These are phyloP conservation scores for Xeromyces bisporus DNA, from an alignment of 495 filamentous ascomycete species.

Conservation along the genomic window DNA sequence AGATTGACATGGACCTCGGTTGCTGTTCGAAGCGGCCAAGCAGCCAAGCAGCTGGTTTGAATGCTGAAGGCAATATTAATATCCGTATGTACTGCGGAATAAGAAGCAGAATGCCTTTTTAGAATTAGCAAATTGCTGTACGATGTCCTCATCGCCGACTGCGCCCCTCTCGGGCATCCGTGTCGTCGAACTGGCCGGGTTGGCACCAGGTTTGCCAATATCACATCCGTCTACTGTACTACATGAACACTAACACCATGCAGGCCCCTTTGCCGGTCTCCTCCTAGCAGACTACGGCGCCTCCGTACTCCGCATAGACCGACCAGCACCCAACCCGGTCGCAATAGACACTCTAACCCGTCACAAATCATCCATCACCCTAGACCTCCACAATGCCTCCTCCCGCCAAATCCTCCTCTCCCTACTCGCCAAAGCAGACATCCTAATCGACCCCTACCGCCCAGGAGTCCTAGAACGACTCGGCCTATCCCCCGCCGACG, in stretches of 20 bases:
- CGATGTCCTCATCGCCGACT: background rate
- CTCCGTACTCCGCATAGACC: conserved; percentile 74
- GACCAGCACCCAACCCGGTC: conserved; percentile 30
- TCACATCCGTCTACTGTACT: background rate
- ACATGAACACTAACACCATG: conserved; percentile 3
- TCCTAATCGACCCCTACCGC: conserved; percentile 85
- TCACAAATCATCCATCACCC: conserved; percentile 57
- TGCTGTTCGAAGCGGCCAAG: too few relatives aligned
- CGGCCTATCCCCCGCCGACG: conserved; percentile 45
- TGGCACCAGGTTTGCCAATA: conserved; percentile 55
- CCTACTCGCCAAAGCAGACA: conserved; percentile 46
- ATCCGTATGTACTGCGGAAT: too few relatives aligned
- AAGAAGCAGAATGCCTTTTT: too few relatives aligned
- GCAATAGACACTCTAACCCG: conserved; percentile 56
- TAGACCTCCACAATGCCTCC: conserved; percentile 53
- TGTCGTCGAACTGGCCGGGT: conserved; percentile 77
- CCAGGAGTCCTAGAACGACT: conserved; percentile 79
- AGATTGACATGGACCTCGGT: too few relatives aligned
- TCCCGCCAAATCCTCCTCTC: conserved; percentile 47
- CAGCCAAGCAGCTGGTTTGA: too few relatives aligned
- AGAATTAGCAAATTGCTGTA: too few relatives aligned
- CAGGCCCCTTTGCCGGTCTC: conserved; percentile 81
- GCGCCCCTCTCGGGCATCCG: conserved; percentile 53
- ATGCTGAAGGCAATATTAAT: too few relatives aligned
- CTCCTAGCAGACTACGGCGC: conserved; percentile 83